These are phyloP conservation scores for Populus alba DNA, from an alignment of 345 rosid species.

Conservation along the genomic window DNA sequence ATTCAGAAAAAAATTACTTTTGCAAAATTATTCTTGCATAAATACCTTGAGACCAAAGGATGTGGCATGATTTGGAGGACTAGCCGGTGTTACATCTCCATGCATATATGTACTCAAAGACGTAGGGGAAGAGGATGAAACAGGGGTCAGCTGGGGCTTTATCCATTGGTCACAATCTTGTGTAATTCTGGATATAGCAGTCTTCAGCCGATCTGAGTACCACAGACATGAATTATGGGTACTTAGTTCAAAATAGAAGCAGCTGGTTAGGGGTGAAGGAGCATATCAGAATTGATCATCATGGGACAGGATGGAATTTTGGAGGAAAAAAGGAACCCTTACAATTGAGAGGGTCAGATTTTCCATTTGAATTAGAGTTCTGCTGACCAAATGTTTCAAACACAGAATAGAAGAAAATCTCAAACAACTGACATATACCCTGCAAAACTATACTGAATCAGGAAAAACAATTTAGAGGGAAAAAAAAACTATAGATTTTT, in stretches of 20 bases:
- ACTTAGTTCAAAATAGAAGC: conserved; percentile 1
- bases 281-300: not conserved
- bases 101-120: conserved; percentile 43
- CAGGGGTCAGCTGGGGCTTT: conserved; percentile 52
- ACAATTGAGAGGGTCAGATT: conserved; percentile 61
- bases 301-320: not conserved
- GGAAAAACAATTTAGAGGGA: conserved; percentile 43
- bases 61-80: conserved; percentile 52
- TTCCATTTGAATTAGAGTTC: conserved; percentile 52
- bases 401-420: conserved; percentile 68
- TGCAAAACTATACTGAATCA: conserved; percentile 62
- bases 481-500: conserved; percentile 10
- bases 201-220: conserved; percentile 76
- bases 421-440: conserved; percentile 98
- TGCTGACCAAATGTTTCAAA: conserved; percentile 78
- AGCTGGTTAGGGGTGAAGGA: not conserved
- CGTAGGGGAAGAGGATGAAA: conserved; percentile 49
- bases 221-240: conserved; percentile 8
- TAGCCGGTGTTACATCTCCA: conserved; percentile 62
- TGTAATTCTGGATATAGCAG: conserved; percentile 68
- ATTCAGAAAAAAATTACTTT: not conserved
- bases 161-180: conserved; percentile 97
- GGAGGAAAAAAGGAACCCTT: conserved; percentile 35
- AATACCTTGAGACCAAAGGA: conserved; percentile 86
- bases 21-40: not conserved